Evolutionary conservation across 331 rosid genomes (phyloP).

Genomic region (Telfairia occidentalis): DNA sequence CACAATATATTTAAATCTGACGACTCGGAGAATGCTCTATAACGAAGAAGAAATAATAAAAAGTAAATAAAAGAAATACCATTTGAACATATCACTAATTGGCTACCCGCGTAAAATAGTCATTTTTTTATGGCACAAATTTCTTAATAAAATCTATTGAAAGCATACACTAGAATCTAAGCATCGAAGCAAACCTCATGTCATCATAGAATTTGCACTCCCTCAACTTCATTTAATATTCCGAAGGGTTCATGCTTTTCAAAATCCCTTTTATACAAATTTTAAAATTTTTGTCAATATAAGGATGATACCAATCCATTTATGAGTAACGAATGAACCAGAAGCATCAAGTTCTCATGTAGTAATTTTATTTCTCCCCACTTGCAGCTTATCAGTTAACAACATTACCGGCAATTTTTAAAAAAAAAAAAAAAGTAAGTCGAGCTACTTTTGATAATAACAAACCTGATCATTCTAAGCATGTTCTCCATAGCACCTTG

Average conservation of each 20-base stretch:
- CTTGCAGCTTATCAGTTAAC: not conserved
- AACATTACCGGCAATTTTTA: not conserved
- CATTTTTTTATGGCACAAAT: not conserved
- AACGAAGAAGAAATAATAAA: not conserved
- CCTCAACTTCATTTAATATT: not conserved
- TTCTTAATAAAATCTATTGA: not conserved
- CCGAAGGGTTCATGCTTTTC: not conserved
- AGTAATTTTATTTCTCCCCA: not conserved
- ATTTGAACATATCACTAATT: not conserved
- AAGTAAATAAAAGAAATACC: not conserved
- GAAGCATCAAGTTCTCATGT: not conserved
- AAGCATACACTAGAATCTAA: not conserved
- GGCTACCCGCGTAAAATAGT: not conserved
- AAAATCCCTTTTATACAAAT: not conserved
- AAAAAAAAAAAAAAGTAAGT: not conserved
- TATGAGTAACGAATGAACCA: not conserved
- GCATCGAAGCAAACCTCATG: not conserved
- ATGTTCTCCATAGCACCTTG: constrained; percentile 65
- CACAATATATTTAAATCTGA: not conserved
- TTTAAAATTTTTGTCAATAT: not conserved
- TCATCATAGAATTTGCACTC: not conserved
- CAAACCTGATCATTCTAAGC: constrained; percentile 61
- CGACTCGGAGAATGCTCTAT: not conserved
- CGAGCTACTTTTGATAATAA: not conserved
- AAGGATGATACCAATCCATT: not conserved